Percentiles rank a stretch among this genome's conserved stretches.
These are phyloP conservation scores for Hortiboletus flavorubellus DNA, from an alignment of 768 basidiomycete genomes.

Conservation along the genomic window DNA sequence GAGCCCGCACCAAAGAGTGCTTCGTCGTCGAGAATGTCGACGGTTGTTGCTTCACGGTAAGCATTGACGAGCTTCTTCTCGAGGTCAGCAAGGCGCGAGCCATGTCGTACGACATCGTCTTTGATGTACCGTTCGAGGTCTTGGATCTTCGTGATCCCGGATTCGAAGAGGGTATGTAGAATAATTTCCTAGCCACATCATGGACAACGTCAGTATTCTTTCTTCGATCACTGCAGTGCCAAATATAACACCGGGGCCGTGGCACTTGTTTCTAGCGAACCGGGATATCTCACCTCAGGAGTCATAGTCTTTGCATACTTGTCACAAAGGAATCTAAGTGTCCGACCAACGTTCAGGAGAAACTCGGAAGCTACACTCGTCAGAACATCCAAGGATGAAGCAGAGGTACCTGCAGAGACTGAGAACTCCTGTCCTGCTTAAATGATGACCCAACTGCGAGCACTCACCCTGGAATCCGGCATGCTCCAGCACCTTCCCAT, in stretches of 20 bases:
- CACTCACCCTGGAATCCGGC: conserved; percentile 84
- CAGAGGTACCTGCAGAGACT: conserved; percentile 55
- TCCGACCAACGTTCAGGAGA: conserved; percentile 80
- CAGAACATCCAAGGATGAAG: conserved; percentile 72
- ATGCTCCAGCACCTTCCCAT: conserved; percentile 80
- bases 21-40: conserved; percentile 48
- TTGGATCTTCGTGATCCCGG: conserved; percentile 71
- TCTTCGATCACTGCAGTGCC: not conserved
- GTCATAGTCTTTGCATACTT: conserved; percentile 79
- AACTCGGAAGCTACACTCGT: conserved; percentile 77
- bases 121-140: conserved; percentile 85
- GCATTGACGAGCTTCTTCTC: conserved; percentile 85
- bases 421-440: not conserved
- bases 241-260: not conserved
- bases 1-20: conserved; percentile 45
- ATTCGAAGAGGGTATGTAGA: conserved; percentile 86
- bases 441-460: not conserved
- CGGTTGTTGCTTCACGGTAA: conserved; percentile 65
- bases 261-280: not conserved
- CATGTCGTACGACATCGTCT: conserved; percentile 85
- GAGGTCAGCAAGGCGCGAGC: conserved; percentile 68
- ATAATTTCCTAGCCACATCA: conserved; percentile 75
- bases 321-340: conserved; percentile 77
- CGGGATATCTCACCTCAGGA: conserved; percentile 59
- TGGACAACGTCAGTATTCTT: conserved; percentile 3